A percentile compares a stretch with the other conserved stretches of the same genome.
These are phyloP conservation scores for Scutellaria galericulata DNA, from an alignment of 257 asterid genomes.

Conservation along the genomic window DNA sequence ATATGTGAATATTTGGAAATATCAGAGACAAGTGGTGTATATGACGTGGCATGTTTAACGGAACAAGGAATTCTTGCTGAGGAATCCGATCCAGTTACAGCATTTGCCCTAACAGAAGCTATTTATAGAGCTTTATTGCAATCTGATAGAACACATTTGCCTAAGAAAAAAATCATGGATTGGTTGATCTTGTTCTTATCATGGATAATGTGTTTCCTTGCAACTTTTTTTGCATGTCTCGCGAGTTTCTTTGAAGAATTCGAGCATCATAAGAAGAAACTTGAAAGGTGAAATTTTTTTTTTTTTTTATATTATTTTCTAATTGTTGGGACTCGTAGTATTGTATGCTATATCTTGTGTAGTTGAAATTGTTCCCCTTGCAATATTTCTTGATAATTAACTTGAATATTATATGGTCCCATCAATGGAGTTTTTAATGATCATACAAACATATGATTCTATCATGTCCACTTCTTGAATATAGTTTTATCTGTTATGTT, in stretches of 20 bases:
- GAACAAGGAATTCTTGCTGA: constrained; percentile 68
- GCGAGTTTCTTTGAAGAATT: constrained; percentile 58
- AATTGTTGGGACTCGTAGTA: too few species aligned
- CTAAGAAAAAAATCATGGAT: constrained; percentile 52
- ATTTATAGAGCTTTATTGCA: constrained; percentile 60
- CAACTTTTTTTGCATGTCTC: constrained; percentile 53
- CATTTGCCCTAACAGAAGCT: constrained; percentile 67
- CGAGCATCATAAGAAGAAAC: constrained; percentile 41
- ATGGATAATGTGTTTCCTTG: constrained; percentile 58
- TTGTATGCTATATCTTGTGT: too few species aligned
- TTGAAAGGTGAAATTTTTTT: constrained; percentile 26
- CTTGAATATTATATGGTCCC: too few species aligned
- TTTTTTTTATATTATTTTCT: too few species aligned
- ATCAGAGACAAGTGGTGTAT: constrained; percentile 64
- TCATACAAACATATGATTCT: too few species aligned
- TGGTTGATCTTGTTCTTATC: constrained; percentile 33
- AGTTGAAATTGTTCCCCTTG: too few species aligned
- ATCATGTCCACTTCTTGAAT: too few species aligned
- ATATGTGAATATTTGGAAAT: constrained; percentile 62
- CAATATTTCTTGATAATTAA: too few species aligned
- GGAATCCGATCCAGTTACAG: constrained; percentile 58
- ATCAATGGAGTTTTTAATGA: too few species aligned
- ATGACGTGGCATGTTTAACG: constrained; percentile 63
- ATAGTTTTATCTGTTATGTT: too few species aligned
- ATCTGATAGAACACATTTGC: constrained; percentile 64